Percentiles rank a stretch among this genome's conserved stretches.
phyloP scores from a whole-genome alignment of 306 rosid genomes.

The Vigna mungo region DNA sequence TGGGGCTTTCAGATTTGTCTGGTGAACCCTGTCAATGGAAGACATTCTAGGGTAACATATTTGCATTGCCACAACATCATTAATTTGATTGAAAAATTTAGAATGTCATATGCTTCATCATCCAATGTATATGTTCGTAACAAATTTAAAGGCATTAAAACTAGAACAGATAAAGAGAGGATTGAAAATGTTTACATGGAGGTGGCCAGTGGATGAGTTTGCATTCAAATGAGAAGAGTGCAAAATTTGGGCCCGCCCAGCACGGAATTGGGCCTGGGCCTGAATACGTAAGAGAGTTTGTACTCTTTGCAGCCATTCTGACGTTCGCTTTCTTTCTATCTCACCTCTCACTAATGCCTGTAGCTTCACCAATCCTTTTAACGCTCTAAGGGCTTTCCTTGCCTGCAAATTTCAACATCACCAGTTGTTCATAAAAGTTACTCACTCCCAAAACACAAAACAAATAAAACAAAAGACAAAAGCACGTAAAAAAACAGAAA shows the following conservation, averaged over 20 bases:
- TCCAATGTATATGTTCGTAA: neutral
- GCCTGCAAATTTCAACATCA: slow-evolving; percentile 55
- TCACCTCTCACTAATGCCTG: slow-evolving; percentile 91
- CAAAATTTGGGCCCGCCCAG: slow-evolving; percentile 48
- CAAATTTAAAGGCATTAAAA: neutral
- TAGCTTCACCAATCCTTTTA: slow-evolving; percentile 83
- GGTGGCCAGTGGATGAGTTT: slow-evolving; percentile 50
- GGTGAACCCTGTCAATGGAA: slow-evolving; percentile 71
- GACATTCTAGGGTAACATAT: neutral
- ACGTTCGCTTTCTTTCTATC: slow-evolving; percentile 72
- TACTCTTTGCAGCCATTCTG: slow-evolving; percentile 66
- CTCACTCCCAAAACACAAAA: too few relatives aligned
- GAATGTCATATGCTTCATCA: neutral
- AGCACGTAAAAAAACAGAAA: too few relatives aligned
- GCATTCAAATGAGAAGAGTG: slow-evolving; percentile 45
- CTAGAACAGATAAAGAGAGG: neutral
- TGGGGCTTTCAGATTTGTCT: slow-evolving; percentile 70
- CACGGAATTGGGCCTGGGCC: slow-evolving; percentile 53
- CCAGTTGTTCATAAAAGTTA: too few relatives aligned
- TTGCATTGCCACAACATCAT: neutral
- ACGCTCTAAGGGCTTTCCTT: slow-evolving; percentile 82
- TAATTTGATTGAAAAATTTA: neutral
- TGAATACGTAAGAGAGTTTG: slow-evolving; percentile 65
- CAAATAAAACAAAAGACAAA: too few relatives aligned
- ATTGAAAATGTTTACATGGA: slow-evolving; percentile 58